Evolutionary conservation across 805 yeast genomes (phyloP), one percentile per base, ranked within the genome.

Genomic region (Schwanniomyces polymorphus): DNA sequence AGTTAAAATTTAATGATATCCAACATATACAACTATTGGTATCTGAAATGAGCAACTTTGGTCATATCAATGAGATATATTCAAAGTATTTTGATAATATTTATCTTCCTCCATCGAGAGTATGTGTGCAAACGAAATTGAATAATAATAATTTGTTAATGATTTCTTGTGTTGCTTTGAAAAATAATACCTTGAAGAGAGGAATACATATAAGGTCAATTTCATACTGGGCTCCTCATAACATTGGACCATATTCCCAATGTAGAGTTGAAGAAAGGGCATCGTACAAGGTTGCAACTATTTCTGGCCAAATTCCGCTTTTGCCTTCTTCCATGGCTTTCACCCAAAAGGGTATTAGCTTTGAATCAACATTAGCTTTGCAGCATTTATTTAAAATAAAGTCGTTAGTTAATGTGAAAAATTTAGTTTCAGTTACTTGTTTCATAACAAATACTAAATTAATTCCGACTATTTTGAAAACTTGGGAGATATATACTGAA

Each of bases 211-310:
- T 94, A 7, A 92, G 94, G 57, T 91, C 97, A 1, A 76, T 91
- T 49, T 91, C 97, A 35, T 91, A 88, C 63, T 94, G 99, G 99
- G 98, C 97, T 0, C 99, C 99, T 0, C 92, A 96, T 31, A 94
- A 94, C 55, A 94, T 94, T 40, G 99, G 99, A 0, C 99, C 99
- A 0, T 94, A 94, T 61, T 92, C 99, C 0, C 99, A 94, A 65
- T 80, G 91, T 0, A 81, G 84, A 9, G 64, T 78, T 4, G 84
- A 81, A 51, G 60, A 60, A 16, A 48, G 48, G 11, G 48, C 49
- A 2, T 45, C 45, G 8, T 79, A 81, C 46, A 66, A 75, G 25
- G 64, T 82, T 7, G 84, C 86, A 2, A 73, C 76, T 31, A 63
- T 91, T 10, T 88, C 97, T 43, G 99, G 99, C 0, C 98, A 94